Evolutionary conservation across 306 rosid genomes (phyloP), one percentile per base, ranked within the genome.

Genomic region (Casuarina cunninghamiana): DNA sequence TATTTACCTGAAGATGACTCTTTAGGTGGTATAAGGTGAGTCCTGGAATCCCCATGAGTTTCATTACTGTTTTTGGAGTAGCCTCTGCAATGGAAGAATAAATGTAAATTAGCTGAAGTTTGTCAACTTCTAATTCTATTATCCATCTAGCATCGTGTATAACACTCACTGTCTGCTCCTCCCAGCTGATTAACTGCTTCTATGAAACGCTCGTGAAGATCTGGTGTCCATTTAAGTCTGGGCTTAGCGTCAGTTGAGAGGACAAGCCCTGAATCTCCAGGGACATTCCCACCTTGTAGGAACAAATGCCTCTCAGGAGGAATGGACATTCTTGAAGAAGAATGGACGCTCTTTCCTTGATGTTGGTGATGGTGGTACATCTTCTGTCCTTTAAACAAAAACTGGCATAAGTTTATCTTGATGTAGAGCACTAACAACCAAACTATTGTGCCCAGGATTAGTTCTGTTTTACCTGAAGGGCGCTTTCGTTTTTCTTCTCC

Each of bases 161-260:
- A 58, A 38, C 37, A 78, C 98, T 91, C 79, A 93, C 98, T 93
- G 57, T 91, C 97, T 54, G 96, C 86, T 67, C 98, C 98, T 50
- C 98, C 98, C 41, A 91, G 89, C 78, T 91, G 92, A 67, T 87
- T 90, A 16, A 93, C 96, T 16, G 98, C 98, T 74, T 93, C 96
- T 4, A 91, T 87, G 77, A 93, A 93, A 17, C 96, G 88, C 69
- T 91, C 88, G 10, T 93, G 98, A 71, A 93, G 95, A 79, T 93
- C 98, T 0, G 88, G 85, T 4, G 98, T 91, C 98, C 98, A 93
- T 84, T 93, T 93, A 5, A 93, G 86, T 76, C 98, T 84, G 3
- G 98, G 98, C 79, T 93, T 93, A 61, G 98, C 96, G 73, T 93
- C 97, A 7, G 96, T 93, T 50, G 97, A 91, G 53, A 93, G 97